Evolutionary conservation across 768 basidiomycete species (phyloP).

Genomic region (Lactifluus echinatus): DNA sequence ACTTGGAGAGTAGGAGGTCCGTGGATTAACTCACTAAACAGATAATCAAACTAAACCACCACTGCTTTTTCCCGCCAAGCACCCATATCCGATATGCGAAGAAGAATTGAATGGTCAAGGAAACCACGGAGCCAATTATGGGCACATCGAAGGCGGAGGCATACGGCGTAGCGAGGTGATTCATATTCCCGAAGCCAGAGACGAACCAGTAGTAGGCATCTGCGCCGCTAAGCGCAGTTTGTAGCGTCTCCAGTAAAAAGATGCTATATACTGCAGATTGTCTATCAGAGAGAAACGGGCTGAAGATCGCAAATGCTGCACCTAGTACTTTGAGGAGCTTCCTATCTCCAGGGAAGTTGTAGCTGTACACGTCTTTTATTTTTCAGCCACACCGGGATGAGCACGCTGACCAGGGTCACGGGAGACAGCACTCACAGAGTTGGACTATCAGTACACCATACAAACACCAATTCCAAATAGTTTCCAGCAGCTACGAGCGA

Average conservation of each 20-base stretch:
- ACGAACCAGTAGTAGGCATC: constrained; percentile 27
- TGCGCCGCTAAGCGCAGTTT: constrained; percentile 22
- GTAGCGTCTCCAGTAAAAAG: constrained; percentile 23
- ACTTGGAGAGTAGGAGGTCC: no score
- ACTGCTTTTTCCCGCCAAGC: neutral
- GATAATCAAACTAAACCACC: neutral
- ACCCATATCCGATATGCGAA: constrained; percentile 27
- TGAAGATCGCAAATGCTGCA: neutral
- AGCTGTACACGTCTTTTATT: constrained; percentile 13
- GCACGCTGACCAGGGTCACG: neutral
- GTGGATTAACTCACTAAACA: neutral
- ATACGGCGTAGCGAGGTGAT: constrained; percentile 17
- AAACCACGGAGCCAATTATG: constrained; percentile 24
- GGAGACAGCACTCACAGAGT: constrained; percentile 22
- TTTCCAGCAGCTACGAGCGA: neutral
- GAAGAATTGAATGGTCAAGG: constrained; percentile 26
- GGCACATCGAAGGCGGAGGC: constrained; percentile 25
- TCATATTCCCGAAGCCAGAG: constrained; percentile 27
- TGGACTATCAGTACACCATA: constrained; percentile 26
- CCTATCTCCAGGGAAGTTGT: constrained; percentile 6
- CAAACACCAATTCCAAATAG: constrained; percentile 23
- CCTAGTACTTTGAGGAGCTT: neutral
- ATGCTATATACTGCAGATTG: constrained; percentile 22
- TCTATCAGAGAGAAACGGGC: neutral
- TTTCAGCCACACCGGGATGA: neutral